Base-by-base conservation (phyloP, 257 asterid genomes). In the Capsicum pubescens region DNA sequence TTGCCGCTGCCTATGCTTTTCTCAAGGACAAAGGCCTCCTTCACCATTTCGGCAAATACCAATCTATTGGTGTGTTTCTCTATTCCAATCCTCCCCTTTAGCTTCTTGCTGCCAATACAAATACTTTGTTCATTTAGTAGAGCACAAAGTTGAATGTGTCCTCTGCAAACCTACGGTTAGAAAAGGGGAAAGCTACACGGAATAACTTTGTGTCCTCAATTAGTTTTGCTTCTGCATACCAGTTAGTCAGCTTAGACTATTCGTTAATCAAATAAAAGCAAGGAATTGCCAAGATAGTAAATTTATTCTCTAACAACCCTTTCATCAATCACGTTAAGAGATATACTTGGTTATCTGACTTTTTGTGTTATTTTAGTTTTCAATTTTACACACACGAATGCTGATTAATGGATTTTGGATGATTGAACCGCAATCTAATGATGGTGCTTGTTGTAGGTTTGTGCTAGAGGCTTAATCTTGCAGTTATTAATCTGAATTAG, bases 31-130 rank as follows among this genome's bases (percentile, higher is more conserved):
- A 90, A 32, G 97, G 94, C 32, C 86, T 91, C 19, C 86, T 96
- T 90, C 93, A 93, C 83, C 91, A 79, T 90, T 96, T 96, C 54
- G 97, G 97, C 1, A 93, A 89, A 81, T 96, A 87, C 83, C 86
- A 98, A 9, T 91, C 83, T 66, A 91, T 96, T 63, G 99, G 99
- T 95, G 87, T 84, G 26, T 26, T 26, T 26, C 32, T 26, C 32
- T 26, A 26, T 26, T 26, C 32, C 32, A 26, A 26, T 26, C 32
- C 36, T 48, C 32, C 46, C 36, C 10, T 39, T 39, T 39, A 39
- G 44, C 44, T 39, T 39, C 19, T 57, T 57, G 9, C 67, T 60
- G 44, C 44, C 44, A 39, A 39, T 39, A 4, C 44, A 39, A 39
- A 2, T 39, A 39, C 44, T 39, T 39, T 3, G 44, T 39, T 39